Evolutionary conservation across 1,284 basidiomycete genomes (phyloP).

Genomic region (Filobasidium uniguttulatum): DNA sequence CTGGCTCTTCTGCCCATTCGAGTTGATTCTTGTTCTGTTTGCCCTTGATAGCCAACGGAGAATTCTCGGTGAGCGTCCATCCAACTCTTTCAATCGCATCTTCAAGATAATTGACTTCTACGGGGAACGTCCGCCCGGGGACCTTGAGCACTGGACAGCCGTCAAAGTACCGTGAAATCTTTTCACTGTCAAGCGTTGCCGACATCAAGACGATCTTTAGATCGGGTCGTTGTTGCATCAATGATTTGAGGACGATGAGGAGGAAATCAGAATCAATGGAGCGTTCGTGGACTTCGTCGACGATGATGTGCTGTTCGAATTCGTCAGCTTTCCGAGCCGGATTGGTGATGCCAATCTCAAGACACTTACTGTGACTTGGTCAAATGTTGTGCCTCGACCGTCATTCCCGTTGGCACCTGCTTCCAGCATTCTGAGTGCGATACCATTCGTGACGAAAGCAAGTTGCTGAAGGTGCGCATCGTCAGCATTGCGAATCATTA

Average conservation of each 20-base stretch:
- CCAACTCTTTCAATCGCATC: slow-evolving; percentile 76
- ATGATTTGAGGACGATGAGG: slow-evolving; percentile 83
- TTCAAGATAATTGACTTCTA: slow-evolving; percentile 75
- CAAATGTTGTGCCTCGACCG: slow-evolving; percentile 63
- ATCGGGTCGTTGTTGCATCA: slow-evolving; percentile 63
- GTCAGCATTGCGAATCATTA: not conserved
- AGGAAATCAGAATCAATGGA: slow-evolving; percentile 95
- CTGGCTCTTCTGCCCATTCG: slow-evolving; percentile 44
- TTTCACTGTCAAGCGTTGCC: slow-evolving; percentile 87
- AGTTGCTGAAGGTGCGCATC: slow-evolving; percentile 38
- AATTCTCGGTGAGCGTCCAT: slow-evolving; percentile 75
- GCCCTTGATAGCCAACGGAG: slow-evolving; percentile 69
- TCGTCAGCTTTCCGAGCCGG: not conserved
- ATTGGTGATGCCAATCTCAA: slow-evolving; percentile 28
- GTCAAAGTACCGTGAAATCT: slow-evolving; percentile 85
- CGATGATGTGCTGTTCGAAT: slow-evolving; percentile 55
- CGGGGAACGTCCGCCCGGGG: slow-evolving; percentile 94
- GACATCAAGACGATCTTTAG: slow-evolving; percentile 97
- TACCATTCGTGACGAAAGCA: slow-evolving; percentile 84
- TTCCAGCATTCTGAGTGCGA: slow-evolving; percentile 93
- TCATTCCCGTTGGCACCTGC: slow-evolving; percentile 27
- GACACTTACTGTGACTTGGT: slow-evolving; percentile 72
- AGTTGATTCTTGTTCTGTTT: slow-evolving; percentile 44
- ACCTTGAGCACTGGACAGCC: slow-evolving; percentile 77
- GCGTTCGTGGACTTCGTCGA: slow-evolving; percentile 88